Base-by-base conservation (phyloP, 2,329 filamentous ascomycete species). In the Aplosporella prunicola region DNA sequence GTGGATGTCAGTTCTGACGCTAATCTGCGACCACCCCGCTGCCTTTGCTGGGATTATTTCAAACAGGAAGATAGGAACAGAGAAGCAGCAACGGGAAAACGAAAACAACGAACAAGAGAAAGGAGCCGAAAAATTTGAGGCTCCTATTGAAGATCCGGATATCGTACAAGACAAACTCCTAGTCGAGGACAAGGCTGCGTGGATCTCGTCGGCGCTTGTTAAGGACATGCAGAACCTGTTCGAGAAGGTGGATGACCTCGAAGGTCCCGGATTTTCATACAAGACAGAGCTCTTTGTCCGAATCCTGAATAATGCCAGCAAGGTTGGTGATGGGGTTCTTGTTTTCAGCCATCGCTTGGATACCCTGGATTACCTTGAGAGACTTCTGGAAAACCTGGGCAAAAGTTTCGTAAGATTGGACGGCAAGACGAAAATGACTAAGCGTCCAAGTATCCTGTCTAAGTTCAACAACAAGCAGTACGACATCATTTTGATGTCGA, bases 401-500 rank as follows among this genome's bases (percentile, higher is more conserved):
- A 13, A 9, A 9, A 10, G 6, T 5, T 71, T 62, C 37, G 55
- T 55, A 6, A 73, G 81, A 15, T 69, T 95, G 2, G 82, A 93
- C 56, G 86, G 88, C 3, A 58, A 48, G 0, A 80, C 80, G 0
- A 50, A 55, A 0, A 68, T 80, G 26, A 41, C 48, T 1, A 63
- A 62, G 27, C 76, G 88, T 8, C 38, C 38, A 18, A 18, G 25
- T 7, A 9, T 40, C n/a, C 81, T 86, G 53, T 54, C 58, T 1
- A 59, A 73, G 26, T 93, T 94, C 66, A 88, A 91, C 47, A 64
- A 63, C 0, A 69, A 77, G 16, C 40, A 56, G 2, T 47, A 45
- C 15, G 51, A 64, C 13, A 67, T 93, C 1, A 84, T 84, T 51
- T 64, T 95, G 2, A 86, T 94, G 40, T 93, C 86, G 0, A 94